phyloP scores from a whole-genome alignment of 495 filamentous ascomycete species.

The Penicillium atrosanguineum region DNA sequence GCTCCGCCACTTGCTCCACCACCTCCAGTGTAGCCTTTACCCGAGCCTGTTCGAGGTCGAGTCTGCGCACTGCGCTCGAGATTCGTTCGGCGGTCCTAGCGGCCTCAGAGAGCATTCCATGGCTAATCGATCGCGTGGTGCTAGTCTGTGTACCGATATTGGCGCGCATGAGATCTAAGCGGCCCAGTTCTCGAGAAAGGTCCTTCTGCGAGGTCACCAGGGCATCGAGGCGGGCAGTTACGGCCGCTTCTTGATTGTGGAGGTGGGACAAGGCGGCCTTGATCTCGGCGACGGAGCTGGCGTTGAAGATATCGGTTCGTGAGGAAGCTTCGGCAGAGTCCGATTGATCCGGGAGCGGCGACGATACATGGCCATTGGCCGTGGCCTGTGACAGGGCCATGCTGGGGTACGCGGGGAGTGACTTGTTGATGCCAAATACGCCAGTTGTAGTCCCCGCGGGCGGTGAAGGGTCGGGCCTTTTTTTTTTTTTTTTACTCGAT shows the following conservation, averaged over 20 bases:
- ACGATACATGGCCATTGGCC: conserved; percentile 29
- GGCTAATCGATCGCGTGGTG: conserved; percentile 77
- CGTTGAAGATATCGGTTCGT: conserved; percentile 57
- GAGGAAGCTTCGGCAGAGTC: conserved; percentile 9
- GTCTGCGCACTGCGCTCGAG: conserved; percentile 74
- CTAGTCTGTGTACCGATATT: conserved; percentile 85
- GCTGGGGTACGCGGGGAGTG: background rate
- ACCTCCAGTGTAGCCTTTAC: conserved; percentile 88
- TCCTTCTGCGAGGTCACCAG: conserved; percentile 79
- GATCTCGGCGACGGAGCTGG: conserved; percentile 74
- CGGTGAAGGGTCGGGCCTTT: conserved; percentile 28
- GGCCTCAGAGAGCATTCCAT: conserved; percentile 81
- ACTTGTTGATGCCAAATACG: conserved; percentile 25
- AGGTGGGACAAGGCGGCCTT: conserved; percentile 70
- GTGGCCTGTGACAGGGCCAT: conserved; percentile 17
- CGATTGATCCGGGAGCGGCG: conserved; percentile 10
- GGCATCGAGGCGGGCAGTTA: conserved; percentile 71
- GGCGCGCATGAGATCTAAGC: conserved; percentile 88
- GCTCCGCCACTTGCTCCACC: conserved; percentile 92
- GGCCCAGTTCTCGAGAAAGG: conserved; percentile 74
- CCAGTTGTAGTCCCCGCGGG: conserved; percentile 20
- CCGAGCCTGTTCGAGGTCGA: conserved; percentile 86
- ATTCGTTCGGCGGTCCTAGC: conserved; percentile 84
- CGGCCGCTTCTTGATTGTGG: conserved; percentile 67
- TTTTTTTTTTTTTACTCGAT: conserved; percentile 11